phyloP scores from a whole-genome alignment of 352 stramenopile genomes.

The Pythium dissimile region DNA sequence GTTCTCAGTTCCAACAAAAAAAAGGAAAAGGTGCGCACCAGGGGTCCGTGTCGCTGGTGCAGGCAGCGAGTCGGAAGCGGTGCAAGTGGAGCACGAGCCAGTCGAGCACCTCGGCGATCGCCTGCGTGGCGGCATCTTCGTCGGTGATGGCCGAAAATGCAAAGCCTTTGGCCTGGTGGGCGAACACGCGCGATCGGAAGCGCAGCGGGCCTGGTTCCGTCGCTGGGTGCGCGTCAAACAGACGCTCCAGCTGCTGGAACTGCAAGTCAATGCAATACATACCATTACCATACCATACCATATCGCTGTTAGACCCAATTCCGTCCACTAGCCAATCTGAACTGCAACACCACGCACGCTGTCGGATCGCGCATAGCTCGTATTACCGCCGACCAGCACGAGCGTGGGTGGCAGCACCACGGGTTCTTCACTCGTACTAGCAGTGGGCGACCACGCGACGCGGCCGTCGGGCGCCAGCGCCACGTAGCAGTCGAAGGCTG shows the following conservation, averaged over 20 bases:
- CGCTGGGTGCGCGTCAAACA: conserved; percentile 5
- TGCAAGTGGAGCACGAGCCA: conserved; percentile 83
- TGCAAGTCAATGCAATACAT: conserved; percentile 14
- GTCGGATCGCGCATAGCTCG: conserved; percentile 54
- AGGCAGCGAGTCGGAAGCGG: conserved; percentile 68
- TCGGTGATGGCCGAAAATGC: conserved; percentile 88
- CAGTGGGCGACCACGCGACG: conserved; percentile 25
- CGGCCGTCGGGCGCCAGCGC: conserved; percentile 67
- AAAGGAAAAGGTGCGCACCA: no score
- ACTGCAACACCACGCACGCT: conserved; percentile 41
- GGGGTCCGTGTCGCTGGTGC: conserved; percentile 75
- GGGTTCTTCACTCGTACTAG: no score
- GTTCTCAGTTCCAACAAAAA: no score
- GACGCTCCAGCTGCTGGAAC: conserved; percentile 47
- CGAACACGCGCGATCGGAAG: conserved; percentile 47
- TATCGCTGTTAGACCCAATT: no score
- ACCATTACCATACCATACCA: no score
- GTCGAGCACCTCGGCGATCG: conserved; percentile 81
- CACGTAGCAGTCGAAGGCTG: conserved; percentile 57
- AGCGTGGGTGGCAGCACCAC: conserved; percentile 39
- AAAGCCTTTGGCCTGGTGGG: conserved; percentile 76
- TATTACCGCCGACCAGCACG: conserved; percentile 65
- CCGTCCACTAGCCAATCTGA: neutral
- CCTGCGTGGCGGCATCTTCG: conserved; percentile 85
- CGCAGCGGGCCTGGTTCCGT: neutral